Percentiles rank a stretch among this genome's conserved stretches.
phyloP scores from a whole-genome alignment of 805 yeast genomes.

The Sugiyamaella valdiviana region DNA sequence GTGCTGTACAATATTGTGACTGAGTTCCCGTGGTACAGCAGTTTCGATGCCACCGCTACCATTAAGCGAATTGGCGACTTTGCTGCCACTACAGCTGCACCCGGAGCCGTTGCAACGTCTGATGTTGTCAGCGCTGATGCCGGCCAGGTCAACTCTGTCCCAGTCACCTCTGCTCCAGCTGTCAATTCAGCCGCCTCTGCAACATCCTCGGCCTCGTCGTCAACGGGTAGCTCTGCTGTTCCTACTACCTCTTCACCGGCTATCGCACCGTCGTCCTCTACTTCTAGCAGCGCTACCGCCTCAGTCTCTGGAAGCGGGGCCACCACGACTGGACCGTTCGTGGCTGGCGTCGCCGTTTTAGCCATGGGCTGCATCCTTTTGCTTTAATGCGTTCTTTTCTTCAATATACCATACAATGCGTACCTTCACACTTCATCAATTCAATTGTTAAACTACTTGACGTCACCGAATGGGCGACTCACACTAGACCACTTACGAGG shows the following conservation, averaged over 20 bases:
- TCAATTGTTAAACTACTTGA: too few relatives aligned
- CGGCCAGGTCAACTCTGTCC: too few relatives aligned
- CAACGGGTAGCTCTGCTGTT: too few relatives aligned
- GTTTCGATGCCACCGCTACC: conserved; percentile 7
- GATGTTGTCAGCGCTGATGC: background rate
- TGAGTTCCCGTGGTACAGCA: conserved; percentile 15
- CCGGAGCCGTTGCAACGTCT: background rate
- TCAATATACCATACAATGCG: too few relatives aligned
- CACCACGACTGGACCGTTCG: too few relatives aligned
- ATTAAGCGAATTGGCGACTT: background rate
- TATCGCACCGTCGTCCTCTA: too few relatives aligned
- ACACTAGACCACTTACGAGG: background rate
- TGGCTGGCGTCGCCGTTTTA: background rate
- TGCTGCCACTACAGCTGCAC: background rate
- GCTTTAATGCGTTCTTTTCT: too few relatives aligned
- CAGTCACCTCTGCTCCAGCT: background rate
- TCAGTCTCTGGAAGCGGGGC: too few relatives aligned
- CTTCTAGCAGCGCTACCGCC: too few relatives aligned
- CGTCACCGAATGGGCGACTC: background rate
- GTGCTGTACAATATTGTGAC: conserved; percentile 13
- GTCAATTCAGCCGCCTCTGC: background rate
- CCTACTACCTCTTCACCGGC: background rate
- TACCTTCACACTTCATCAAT: too few relatives aligned
- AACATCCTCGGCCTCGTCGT: background rate
- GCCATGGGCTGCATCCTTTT: background rate